Base-by-base conservation (phyloP, 2,329 filamentous ascomycete genomes). In the Xylariomycetidae sp. region DNA sequence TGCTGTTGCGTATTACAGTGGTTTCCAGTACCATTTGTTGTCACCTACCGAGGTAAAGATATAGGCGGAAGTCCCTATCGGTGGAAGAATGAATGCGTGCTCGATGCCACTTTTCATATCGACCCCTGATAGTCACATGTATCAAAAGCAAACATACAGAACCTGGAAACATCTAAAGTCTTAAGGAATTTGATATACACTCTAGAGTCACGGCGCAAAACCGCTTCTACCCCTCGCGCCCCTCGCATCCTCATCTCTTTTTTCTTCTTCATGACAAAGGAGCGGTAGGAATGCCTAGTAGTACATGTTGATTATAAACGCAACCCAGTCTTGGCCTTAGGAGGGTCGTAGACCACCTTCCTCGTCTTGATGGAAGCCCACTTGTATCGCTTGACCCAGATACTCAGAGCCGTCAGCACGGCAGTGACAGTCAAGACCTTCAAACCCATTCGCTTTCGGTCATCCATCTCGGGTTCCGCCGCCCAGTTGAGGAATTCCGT, bases 341-440 rank as follows among this genome's bases (percentile, higher is more conserved):
- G 88, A 45, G 88, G 86, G 61, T 81, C 85, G 70, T 94, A 95
- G 53, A 80, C 74, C 53, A 97, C 71, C 82, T 97, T 95, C 60
- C 92, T 83, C 54, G 88, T 85, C 84, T 98, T 98, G 65, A 98
- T 71, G 57, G 85, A 82, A 41, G 88, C 77, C 92, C 92, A 98
- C 81, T 97, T 98, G 82, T 98, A 98, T 72, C 89, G 82, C 85
- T 98, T 98, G 49, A 97, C 84, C 88, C 89, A 98, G 54, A 98
- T 80, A 64, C 85, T 94, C 56, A 97, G 57, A 37, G 87, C 88
- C 60, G 88, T 85, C 45, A 98, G 73, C 42, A 82, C 78, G 42
- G 83, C 75, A 35, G 81, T 80, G 49, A 95, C 78, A 49, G 85
- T 80, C 53, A 98, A 65, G 34, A 94, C 86, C 82, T 98, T 97